Percentiles rank a stretch among this genome's conserved stretches.
Evolutionary conservation across 2,329 filamentous ascomycete genomes (phyloP).

Genomic region (Clonostachys byssicola): DNA sequence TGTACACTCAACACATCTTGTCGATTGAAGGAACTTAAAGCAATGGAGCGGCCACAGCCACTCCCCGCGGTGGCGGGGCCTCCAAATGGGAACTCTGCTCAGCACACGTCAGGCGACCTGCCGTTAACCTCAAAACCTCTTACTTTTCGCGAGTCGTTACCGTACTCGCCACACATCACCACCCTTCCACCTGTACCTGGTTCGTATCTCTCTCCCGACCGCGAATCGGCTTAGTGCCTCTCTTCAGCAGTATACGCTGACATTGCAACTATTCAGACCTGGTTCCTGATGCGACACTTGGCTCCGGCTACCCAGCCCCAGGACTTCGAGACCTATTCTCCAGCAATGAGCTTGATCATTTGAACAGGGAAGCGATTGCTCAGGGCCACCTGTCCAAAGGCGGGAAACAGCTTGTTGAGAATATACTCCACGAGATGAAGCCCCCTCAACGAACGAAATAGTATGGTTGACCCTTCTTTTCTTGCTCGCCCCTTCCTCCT

Average conservation of each 20-base stretch:
- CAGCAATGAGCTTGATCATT: conserved; percentile 53
- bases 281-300: conserved; percentile 60
- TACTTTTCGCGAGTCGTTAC: conserved; percentile 70
- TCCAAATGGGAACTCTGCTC: conserved; percentile 22
- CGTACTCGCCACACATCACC: conserved; percentile 79
- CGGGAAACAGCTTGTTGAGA: conserved; percentile 67
- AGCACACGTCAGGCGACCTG: conserved; percentile 12
- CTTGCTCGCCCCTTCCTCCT: neutral
- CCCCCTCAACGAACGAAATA: conserved; percentile 67
- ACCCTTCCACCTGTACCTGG: conserved; percentile 75
- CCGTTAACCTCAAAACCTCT: conserved; percentile 38
- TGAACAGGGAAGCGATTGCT: conserved; percentile 67
- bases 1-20: conserved; percentile 15
- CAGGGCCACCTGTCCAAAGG: conserved; percentile 56
- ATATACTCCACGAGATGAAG: conserved; percentile 71
- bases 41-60: conserved; percentile 9
- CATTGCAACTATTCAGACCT: conserved; percentile 42
- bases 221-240: too few species aligned
- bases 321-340: conserved; percentile 47
- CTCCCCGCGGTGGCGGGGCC: conserved; percentile 7
- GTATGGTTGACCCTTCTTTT: conserved; percentile 33
- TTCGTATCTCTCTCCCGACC: conserved; percentile 26
- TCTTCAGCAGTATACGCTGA: neutral
- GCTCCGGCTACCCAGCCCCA: conserved; percentile 47
- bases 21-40: conserved; percentile 18